Conservation (phyloP, 1,139 yeast genomes). For the Keqinozyma sinolaborantium region DNA sequence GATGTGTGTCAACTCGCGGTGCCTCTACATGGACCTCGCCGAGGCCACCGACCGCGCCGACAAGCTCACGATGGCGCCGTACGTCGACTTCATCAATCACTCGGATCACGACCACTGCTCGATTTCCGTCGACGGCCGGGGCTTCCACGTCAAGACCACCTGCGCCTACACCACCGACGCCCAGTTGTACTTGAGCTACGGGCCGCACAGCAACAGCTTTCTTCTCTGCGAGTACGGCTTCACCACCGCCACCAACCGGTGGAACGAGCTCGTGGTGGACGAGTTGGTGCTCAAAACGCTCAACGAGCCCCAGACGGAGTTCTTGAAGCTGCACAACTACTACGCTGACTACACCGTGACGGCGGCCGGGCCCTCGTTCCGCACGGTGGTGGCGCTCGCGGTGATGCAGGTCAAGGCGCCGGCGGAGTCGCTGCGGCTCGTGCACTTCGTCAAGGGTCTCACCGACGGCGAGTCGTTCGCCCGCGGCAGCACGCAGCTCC, state of each 20-base stretch:
- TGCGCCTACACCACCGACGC: conserved; percentile 37
- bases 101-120: conserved; percentile 51
- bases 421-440: conserved; percentile 22
- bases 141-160: conserved; percentile 50
- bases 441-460: conserved; percentile 33
- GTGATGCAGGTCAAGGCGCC: conserved; percentile 47
- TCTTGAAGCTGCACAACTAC: conserved; percentile 52
- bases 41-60: conserved; percentile 47
- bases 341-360: conserved; percentile 72
- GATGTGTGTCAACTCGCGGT: conserved; percentile 88
- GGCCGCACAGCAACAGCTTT: conserved; percentile 83
- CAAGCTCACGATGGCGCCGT: conserved; percentile 89
- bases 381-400: conserved; percentile 76
- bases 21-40: conserved; percentile 74
- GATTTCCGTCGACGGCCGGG: conserved; percentile 42
- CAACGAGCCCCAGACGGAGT: conserved; percentile 35
- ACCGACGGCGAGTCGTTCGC: conserved; percentile 44
- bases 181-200: conserved; percentile 74
- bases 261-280: conserved; percentile 72
- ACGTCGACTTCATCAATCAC: conserved; percentile 86
- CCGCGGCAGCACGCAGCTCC: conserved; percentile 20
- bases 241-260: conserved; percentile 48
- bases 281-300: conserved; percentile 33
- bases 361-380: conserved; percentile 55
- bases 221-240: conserved; percentile 87